Conservation (phyloP, 306 rosid species). For the Trichosanthes truncata region DNA sequence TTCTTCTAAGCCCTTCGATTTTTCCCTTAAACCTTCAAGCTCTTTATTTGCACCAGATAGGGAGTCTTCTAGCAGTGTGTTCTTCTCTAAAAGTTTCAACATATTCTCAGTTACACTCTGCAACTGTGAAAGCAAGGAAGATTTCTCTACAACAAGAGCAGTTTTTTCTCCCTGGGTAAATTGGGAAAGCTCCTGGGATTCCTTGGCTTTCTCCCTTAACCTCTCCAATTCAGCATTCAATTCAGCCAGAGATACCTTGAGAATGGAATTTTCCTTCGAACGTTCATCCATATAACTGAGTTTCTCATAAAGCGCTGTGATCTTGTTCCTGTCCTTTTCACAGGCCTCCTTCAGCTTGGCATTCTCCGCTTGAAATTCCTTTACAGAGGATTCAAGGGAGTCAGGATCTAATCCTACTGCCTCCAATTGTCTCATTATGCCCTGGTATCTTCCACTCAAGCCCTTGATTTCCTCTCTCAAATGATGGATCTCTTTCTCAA, state of each 20-base stretch:
- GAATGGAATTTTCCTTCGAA: conserved; percentile 40
- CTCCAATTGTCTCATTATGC: conserved; percentile 55
- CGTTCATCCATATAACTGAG: conserved; percentile 50
- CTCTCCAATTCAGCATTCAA: conserved; percentile 56
- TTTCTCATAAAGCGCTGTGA: conserved; percentile 55
- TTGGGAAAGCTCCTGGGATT: conserved; percentile 56
- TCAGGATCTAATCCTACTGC: conserved; percentile 65
- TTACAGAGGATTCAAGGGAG: conserved; percentile 49
- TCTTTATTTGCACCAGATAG: conserved; percentile 64
- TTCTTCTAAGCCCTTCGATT: conserved; percentile 74
- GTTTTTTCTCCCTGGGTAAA: conserved; percentile 74
- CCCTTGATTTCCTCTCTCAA: conserved; percentile 60
- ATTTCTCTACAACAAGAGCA: conserved; percentile 54
- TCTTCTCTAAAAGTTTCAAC: conserved; percentile 73
- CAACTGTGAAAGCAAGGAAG: conserved; percentile 63
- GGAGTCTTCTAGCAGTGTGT: conserved; percentile 63
- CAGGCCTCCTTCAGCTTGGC: conserved; percentile 50
- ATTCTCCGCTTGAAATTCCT: conserved; percentile 62
- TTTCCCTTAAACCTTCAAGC: conserved; percentile 71
- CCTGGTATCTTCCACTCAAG: conserved; percentile 51
- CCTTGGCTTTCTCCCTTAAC: conserved; percentile 36
- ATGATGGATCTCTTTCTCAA: conserved; percentile 46
- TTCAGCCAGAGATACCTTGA: conserved; percentile 55
- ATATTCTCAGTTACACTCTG: conserved; percentile 75
- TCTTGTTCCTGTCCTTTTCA: conserved; percentile 50